These are phyloP conservation scores for Haberlea rhodopensis DNA, from an alignment of 257 asterid species.

Conservation along the genomic window DNA sequence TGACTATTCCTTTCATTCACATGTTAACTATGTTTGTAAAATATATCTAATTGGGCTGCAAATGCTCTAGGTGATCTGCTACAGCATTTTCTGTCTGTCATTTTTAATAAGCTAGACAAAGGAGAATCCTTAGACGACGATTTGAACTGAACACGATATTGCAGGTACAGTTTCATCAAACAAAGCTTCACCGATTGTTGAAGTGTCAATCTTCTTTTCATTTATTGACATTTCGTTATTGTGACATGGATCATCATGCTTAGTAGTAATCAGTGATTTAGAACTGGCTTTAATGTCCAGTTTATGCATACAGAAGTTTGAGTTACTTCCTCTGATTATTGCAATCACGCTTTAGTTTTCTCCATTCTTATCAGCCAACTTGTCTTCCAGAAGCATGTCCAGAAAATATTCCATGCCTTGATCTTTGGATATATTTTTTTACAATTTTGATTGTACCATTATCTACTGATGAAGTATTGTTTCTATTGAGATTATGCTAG, in stretches of 20 bases:
- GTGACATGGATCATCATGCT: constrained; percentile 18
- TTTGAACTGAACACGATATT: constrained; percentile 85
- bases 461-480: too few species aligned
- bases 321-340: constrained; percentile 20
- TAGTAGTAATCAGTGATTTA: not conserved
- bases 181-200: constrained; percentile 17
- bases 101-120: constrained; percentile 84
- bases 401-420: too few species aligned
- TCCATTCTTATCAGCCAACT: constrained; percentile 10
- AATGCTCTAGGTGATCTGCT: constrained; percentile 79
- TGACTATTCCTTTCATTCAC: constrained; percentile 4
- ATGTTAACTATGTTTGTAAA: not conserved
- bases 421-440: too few species aligned
- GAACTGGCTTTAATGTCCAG: too few species aligned
- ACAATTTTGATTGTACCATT: too few species aligned
- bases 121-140: constrained; percentile 90
- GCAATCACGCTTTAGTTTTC: not conserved
- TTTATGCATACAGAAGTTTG: not conserved
- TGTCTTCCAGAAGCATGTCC: too few species aligned
- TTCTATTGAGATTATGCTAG: not conserved
- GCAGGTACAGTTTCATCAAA: constrained; percentile 58
- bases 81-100: constrained; percentile 84
- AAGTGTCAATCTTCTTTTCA: constrained; percentile 1
- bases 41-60: not conserved
- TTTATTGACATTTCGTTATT: constrained; percentile 11